Conservation (phyloP, 495 filamentous ascomycete genomes). For the Hamigera avellanea region DNA sequence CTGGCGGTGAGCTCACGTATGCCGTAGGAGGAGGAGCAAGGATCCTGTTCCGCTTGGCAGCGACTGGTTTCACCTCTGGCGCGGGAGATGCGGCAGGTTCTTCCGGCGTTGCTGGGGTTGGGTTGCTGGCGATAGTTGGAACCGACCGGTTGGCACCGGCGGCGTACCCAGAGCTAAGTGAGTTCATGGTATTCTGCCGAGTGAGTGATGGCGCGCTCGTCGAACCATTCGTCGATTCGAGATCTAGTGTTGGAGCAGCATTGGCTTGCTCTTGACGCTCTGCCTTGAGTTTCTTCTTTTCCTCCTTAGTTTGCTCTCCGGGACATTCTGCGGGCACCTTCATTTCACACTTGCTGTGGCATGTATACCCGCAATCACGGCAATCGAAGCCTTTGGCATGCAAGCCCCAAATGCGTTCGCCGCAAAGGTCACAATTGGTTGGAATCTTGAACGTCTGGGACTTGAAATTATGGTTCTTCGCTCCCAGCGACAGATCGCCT, state of each 20-base stretch:
- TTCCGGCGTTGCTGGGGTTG: conserved; percentile 18
- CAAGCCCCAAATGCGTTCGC: conserved; percentile 92
- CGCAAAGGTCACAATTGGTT: conserved; percentile 94
- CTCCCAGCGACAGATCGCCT: conserved; percentile 82
- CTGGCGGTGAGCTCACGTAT: conserved; percentile 56
- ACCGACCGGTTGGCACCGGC: conserved; percentile 67
- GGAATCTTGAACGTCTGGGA: conserved; percentile 97
- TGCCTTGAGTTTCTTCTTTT: conserved; percentile 81
- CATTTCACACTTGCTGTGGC: conserved; percentile 97
- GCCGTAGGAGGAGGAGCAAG: conserved; percentile 78
- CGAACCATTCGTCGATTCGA: conserved; percentile 24
- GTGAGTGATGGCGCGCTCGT: conserved; percentile 43
- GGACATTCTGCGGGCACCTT: conserved; percentile 95
- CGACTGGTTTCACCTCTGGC: conserved; percentile 25
- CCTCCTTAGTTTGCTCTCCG: conserved; percentile 85
- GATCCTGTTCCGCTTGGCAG: conserved; percentile 51
- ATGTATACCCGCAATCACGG: conserved; percentile 91
- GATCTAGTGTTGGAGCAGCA: conserved; percentile 28
- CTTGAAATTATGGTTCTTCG: conserved; percentile 92
- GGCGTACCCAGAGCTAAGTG: conserved; percentile 79
- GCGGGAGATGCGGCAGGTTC: conserved; percentile 21
- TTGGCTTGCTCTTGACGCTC: conserved; percentile 73
- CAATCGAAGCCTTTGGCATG: conserved; percentile 94
- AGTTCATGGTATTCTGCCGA: conserved; percentile 86
- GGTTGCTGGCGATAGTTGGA: conserved; percentile 39